phyloP scores from a whole-genome alignment of 2,329 filamentous ascomycete genomes.

The Cercospora canescens region DNA sequence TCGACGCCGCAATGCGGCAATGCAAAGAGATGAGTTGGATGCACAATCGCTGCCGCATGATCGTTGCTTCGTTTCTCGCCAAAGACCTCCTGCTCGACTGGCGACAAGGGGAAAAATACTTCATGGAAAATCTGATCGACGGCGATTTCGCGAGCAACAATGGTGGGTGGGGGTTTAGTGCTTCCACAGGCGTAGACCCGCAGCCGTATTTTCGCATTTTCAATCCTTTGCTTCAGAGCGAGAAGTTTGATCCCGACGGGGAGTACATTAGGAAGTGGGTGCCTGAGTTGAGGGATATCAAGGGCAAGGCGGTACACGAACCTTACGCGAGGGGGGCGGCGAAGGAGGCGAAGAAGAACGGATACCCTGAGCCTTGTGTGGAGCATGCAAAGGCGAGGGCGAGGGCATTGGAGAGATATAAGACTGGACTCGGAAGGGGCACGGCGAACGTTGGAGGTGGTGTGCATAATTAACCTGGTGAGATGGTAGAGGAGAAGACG shows the following conservation, averaged over 20 bases:
- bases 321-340: conserved; percentile 69
- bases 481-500: neutral
- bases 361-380: conserved; percentile 75
- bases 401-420: conserved; percentile 69
- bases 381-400: conserved; percentile 70
- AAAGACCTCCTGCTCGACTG: conserved; percentile 83
- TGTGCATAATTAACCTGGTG: conserved; percentile 31
- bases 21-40: conserved; percentile 68
- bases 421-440: conserved; percentile 58
- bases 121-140: conserved; percentile 79
- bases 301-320: conserved; percentile 74
- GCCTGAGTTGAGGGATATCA: conserved; percentile 66
- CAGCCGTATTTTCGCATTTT: conserved; percentile 92
- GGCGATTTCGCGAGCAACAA: conserved; percentile 81
- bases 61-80: conserved; percentile 74
- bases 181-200: conserved; percentile 74
- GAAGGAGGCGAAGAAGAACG: conserved; percentile 60
- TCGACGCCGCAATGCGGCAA: conserved; percentile 86
- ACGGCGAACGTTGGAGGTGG: conserved; percentile 44
- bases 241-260: conserved; percentile 79
- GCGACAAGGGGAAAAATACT: conserved; percentile 77
- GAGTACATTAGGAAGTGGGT: conserved; percentile 83
- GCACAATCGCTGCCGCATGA: conserved; percentile 86
- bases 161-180: conserved; percentile 66
- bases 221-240: conserved; percentile 79